A percentile compares a stretch with the other conserved stretches of the same genome.
These are phyloP conservation scores for Pinus tabuliformis DNA, from an alignment of 75 land plant species.

Conservation along the genomic window DNA sequence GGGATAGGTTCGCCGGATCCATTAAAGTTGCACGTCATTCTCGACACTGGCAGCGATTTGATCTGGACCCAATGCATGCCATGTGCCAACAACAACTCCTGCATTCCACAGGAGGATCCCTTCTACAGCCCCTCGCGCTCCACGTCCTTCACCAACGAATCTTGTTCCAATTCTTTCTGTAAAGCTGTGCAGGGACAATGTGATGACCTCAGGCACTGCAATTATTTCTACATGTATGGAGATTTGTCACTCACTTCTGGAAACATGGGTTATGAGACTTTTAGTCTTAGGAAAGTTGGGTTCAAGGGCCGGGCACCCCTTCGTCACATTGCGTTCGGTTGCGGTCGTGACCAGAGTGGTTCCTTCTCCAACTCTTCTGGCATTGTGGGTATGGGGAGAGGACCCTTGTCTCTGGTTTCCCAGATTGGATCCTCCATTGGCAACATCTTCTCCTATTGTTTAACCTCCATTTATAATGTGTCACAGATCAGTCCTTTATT, in stretches of 20 bases:
- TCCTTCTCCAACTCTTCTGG: not conserved
- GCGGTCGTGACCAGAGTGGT: not conserved
- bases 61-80: constrained; percentile 29
- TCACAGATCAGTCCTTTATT: not conserved
- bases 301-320: not conserved
- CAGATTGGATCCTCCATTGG: not conserved
- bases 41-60: constrained; percentile 34
- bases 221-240: constrained; percentile 5
- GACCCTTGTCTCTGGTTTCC: not conserved
- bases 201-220: not conserved
- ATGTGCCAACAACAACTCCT: not conserved
- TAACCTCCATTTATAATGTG: not conserved
- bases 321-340: not conserved
- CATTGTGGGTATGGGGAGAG: not conserved
- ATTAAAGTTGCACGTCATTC: constrained; percentile 5
- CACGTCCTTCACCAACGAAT: not conserved
- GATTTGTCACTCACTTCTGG: not conserved
- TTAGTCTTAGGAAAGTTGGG: not conserved
- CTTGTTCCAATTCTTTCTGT: not conserved
- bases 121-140: constrained; percentile 17
- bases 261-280: not conserved
- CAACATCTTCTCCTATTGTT: not conserved
- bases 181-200: not conserved
- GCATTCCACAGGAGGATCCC: not conserved
- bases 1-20: constrained; percentile 22